Percentiles rank a stretch among this genome's conserved stretches.
phyloP scores from a whole-genome alignment of 352 stramenopile genomes.

The Peronospora belbahrii region DNA sequence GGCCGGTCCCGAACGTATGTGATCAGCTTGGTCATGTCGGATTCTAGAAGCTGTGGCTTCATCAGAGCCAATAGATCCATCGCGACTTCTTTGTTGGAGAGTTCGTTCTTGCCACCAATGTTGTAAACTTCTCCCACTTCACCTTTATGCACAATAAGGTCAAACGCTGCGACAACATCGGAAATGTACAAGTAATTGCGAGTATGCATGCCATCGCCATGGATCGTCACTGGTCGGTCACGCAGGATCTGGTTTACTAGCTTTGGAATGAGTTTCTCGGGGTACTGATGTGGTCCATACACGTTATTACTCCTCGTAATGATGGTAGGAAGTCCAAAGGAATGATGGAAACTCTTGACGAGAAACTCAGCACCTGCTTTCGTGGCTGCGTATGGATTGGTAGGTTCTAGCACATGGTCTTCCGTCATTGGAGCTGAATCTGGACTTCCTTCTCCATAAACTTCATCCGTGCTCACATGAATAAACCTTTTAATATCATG shows the following conservation, averaged over 20 bases:
- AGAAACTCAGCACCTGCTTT: conserved; percentile 98
- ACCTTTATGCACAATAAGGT: conserved; percentile 93
- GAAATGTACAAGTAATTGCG: conserved; percentile 97
- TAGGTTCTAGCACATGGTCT: conserved; percentile 92
- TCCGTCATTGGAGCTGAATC: conserved; percentile 91
- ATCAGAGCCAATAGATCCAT: conserved; percentile 79
- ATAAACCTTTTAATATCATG: conserved; percentile 92
- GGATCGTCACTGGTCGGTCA: conserved; percentile 87
- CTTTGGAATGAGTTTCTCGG: conserved; percentile 98
- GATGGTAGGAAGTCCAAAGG: conserved; percentile 93
- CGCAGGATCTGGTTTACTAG: conserved; percentile 95
- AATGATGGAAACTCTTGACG: conserved; percentile 90
- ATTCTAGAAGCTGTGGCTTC: conserved; percentile 31
- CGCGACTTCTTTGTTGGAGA: conserved; percentile 76
- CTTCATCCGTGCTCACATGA: conserved; percentile 97
- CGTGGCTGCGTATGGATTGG: conserved; percentile 97
- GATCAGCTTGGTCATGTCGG: conserved; percentile 48
- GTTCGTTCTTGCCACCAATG: conserved; percentile 85
- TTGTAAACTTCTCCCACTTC: conserved; percentile 94
- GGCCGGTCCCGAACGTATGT: conserved; percentile 84
- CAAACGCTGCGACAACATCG: conserved; percentile 95
- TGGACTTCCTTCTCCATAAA: conserved; percentile 93
- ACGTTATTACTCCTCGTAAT: conserved; percentile 99
- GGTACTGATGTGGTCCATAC: conserved; percentile 97
- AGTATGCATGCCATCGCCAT: conserved; percentile 93